Evolutionary conservation across 1,284 basidiomycete genomes (phyloP).

Genomic region (Quambalaria eucalypti): DNA sequence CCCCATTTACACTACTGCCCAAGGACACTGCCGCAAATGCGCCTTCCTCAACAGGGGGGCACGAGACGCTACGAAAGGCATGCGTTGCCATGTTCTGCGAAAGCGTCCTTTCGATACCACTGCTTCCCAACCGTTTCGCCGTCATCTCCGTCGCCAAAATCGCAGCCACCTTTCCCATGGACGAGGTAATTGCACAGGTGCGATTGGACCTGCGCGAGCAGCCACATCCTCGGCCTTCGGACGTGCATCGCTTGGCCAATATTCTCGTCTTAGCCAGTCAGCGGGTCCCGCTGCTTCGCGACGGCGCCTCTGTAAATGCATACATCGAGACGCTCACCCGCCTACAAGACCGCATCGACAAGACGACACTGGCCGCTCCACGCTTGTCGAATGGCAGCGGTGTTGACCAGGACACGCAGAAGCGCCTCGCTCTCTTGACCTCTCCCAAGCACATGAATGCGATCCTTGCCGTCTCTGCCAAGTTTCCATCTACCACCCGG

Average conservation of each 20-base stretch:
- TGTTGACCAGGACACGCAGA: slow-evolving; percentile 13
- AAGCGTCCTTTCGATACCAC: not conserved
- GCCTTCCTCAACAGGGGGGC: no score
- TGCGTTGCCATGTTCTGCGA: not conserved
- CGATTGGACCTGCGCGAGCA: not conserved
- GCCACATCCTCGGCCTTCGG: not conserved
- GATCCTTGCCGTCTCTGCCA: slow-evolving; percentile 25
- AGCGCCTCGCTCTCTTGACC: slow-evolving; percentile 19
- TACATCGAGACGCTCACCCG: slow-evolving; percentile 32
- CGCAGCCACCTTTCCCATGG: slow-evolving; percentile 26
- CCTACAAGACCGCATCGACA: slow-evolving; percentile 28
- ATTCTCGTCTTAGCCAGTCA: slow-evolving; percentile 23
- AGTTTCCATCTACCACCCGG: slow-evolving; percentile 28
- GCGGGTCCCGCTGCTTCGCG: slow-evolving; percentile 19
- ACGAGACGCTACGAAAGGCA: not conserved
- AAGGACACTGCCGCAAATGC: not conserved
- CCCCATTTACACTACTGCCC: not conserved
- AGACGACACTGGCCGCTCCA: slow-evolving; percentile 4
- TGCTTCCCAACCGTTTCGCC: slow-evolving; percentile 17
- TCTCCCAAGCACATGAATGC: slow-evolving; percentile 28
- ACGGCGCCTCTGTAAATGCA: slow-evolving; percentile 5
- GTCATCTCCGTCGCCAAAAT: slow-evolving; percentile 21
- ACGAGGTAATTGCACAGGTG: slow-evolving; percentile 19
- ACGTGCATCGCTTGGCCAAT: slow-evolving; percentile 23
- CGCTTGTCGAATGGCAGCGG: not conserved